Evolutionary conservation across 805 yeast species (phyloP).

Genomic region (Danielia oregonensis): DNA sequence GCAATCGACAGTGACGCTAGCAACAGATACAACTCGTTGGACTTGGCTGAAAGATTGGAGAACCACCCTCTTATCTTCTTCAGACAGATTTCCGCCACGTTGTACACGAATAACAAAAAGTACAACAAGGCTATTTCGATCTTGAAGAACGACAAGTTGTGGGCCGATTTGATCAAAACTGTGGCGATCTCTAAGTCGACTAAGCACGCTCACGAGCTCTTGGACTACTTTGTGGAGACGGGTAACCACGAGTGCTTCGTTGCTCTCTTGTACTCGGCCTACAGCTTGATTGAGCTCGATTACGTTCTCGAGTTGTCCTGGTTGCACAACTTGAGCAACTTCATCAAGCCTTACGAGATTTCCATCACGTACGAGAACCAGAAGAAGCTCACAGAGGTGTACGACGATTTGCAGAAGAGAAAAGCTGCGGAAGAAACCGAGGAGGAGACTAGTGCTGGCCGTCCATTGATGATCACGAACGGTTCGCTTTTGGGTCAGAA

Average conservation of each 20-base stretch:
- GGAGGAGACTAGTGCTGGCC: conserved; percentile 52
- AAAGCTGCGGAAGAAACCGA: conserved; percentile 51
- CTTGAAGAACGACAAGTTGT: conserved; percentile 85
- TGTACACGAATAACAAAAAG: conserved; percentile 92
- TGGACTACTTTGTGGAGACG: conserved; percentile 91
- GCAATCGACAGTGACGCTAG: conserved; percentile 74
- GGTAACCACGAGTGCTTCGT: conserved; percentile 95
- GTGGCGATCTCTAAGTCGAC: conserved; percentile 76
- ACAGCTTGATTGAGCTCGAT: conserved; percentile 75
- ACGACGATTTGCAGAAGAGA: conserved; percentile 68
- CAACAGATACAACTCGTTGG: conserved; percentile 89
- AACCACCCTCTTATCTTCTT: conserved; percentile 87
- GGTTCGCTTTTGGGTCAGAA: conserved; percentile 48
- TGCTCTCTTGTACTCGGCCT: conserved; percentile 83
- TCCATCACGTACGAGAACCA: conserved; percentile 79
- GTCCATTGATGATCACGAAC: conserved; percentile 78
- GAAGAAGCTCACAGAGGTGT: conserved; percentile 58
- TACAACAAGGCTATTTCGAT: conserved; percentile 86
- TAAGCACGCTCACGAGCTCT: conserved; percentile 83
- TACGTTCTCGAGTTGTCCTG: conserved; percentile 86
- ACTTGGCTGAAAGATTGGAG: conserved; percentile 88
- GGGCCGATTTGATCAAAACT: conserved; percentile 92
- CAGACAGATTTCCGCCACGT: conserved; percentile 92
- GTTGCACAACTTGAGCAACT: conserved; percentile 81
- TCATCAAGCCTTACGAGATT: conserved; percentile 88